Evolutionary conservation across 345 rosid genomes (phyloP).

Genomic region (Hibiscus mutabilis): DNA sequence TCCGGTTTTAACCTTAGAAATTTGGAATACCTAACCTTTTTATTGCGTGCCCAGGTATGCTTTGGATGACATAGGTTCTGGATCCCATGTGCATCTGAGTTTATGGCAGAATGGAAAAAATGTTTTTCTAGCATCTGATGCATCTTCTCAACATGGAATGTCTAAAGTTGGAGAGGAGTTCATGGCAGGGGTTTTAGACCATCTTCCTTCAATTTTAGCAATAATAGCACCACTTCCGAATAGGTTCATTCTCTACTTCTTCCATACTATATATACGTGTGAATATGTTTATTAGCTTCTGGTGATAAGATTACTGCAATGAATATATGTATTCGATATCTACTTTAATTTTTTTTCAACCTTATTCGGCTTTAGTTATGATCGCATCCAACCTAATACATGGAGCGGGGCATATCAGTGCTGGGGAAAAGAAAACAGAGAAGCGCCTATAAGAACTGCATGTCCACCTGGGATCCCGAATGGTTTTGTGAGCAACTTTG

Average conservation of each 20-base stretch:
- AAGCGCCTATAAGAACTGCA: constrained; percentile 75
- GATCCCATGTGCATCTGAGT: constrained; percentile 91
- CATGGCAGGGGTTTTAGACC: constrained; percentile 89
- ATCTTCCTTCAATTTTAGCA: constrained; percentile 85
- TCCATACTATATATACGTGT: not conserved
- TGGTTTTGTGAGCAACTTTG: constrained; percentile 87
- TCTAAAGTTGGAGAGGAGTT: constrained; percentile 64
- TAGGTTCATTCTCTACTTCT: constrained; percentile 36
- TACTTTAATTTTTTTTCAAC: not conserved
- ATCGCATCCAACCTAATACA: constrained; percentile 84
- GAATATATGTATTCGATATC: not conserved
- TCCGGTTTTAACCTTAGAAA: not conserved
- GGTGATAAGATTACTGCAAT: too few species aligned
- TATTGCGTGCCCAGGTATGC: constrained; percentile 48
- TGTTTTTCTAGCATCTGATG: constrained; percentile 63
- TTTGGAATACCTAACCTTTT: constrained; percentile 3
- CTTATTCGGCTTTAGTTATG: constrained; percentile 46
- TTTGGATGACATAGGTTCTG: constrained; percentile 82
- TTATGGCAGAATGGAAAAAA: constrained; percentile 74
- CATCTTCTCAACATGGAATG: constrained; percentile 64
- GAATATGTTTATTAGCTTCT: not conserved
- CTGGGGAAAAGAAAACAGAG: constrained; percentile 98
- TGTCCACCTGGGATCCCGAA: constrained; percentile 78
- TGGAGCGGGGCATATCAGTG: constrained; percentile 98
- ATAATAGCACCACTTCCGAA: constrained; percentile 86